phyloP scores from a whole-genome alignment of 257 asterid species.

The Primulina eburnea region DNA sequence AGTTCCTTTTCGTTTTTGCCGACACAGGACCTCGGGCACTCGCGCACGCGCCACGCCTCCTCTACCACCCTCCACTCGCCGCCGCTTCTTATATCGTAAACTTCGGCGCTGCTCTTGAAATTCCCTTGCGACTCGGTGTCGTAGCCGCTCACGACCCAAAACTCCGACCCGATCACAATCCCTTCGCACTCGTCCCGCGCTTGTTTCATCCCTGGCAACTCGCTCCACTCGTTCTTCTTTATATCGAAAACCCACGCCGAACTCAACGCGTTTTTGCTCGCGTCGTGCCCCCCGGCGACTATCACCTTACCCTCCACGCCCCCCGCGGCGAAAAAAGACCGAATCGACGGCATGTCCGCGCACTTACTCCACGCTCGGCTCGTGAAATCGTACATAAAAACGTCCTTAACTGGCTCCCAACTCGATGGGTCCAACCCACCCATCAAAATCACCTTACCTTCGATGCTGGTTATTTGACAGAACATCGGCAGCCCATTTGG shows the following conservation, averaged over 20 bases:
- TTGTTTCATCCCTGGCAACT: constrained; percentile 61
- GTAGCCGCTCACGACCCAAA: constrained; percentile 92
- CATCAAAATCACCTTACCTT: constrained; percentile 60
- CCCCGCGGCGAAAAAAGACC: constrained; percentile 76
- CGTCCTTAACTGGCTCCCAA: constrained; percentile 79
- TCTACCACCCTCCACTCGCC: constrained; percentile 65
- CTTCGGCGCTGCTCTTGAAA: constrained; percentile 67
- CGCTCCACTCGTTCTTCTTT: constrained; percentile 49
- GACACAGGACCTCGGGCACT: constrained; percentile 76
- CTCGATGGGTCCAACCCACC: constrained; percentile 84
- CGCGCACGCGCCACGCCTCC: constrained; percentile 56
- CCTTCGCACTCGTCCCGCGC: constrained; percentile 96
- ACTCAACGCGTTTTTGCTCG: constrained; percentile 70
- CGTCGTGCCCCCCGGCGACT: constrained; percentile 94
- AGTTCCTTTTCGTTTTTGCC: constrained; percentile 44
- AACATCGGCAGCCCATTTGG: constrained; percentile 74
- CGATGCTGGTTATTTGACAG: constrained; percentile 64
- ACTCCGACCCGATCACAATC: constrained; percentile 48
- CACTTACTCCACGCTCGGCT: constrained; percentile 61
- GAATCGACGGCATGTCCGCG: constrained; percentile 66
- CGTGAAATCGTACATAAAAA: constrained; percentile 66
- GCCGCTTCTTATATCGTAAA: constrained; percentile 29
- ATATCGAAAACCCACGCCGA: constrained; percentile 56
- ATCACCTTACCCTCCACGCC: constrained; percentile 48
- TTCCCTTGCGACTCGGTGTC: constrained; percentile 76